phyloP scores from a whole-genome alignment of 129 eudicot species.

The Chrysanthemum seticuspe region DNA sequence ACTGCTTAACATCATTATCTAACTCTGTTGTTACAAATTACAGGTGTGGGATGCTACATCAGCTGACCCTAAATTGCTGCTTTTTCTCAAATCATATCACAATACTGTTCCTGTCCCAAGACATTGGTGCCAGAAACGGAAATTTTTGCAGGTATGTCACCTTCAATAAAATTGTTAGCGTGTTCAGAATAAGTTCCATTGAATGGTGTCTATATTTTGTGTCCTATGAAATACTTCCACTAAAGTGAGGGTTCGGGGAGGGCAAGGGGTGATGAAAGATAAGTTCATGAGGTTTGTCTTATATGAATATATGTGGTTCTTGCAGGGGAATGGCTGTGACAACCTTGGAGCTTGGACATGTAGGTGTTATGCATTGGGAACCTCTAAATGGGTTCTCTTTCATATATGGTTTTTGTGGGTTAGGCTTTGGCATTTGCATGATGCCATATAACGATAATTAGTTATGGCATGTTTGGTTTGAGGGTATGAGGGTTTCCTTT shows the following conservation, averaged over 20 bases:
- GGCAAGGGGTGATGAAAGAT: constrained; percentile 54
- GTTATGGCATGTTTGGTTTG: neutral
- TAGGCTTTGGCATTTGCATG: constrained; percentile 42
- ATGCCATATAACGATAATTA: neutral
- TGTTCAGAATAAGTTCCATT: constrained; percentile 11
- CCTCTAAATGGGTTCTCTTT: constrained; percentile 44
- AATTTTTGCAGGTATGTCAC: constrained; percentile 79
- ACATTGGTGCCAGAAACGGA: constrained; percentile 98
- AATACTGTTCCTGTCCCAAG: constrained; percentile 97
- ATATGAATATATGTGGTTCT: constrained; percentile 95
- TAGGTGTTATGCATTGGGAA: constrained; percentile 77
- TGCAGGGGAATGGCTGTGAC: constrained; percentile 98
- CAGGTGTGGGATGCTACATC: constrained; percentile 99
- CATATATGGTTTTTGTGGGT: constrained; percentile 41
- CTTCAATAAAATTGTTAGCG: neutral
- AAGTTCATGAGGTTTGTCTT: constrained; percentile 90
- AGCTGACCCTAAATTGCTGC: constrained; percentile 89
- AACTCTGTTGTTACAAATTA: constrained; percentile 13
- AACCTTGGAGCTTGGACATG: constrained; percentile 84
- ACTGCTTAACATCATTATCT: neutral
- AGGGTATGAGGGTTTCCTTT: no score
- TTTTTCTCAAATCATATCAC: constrained; percentile 82
- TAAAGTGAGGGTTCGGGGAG: constrained; percentile 29
- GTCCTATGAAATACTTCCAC: constrained; percentile 21
- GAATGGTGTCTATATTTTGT: constrained; percentile 8